Evolutionary conservation across 176 grass and related monocot genomes (phyloP), one percentile per base, ranked within the genome.

Genomic region (Musa schizocarpa): DNA sequence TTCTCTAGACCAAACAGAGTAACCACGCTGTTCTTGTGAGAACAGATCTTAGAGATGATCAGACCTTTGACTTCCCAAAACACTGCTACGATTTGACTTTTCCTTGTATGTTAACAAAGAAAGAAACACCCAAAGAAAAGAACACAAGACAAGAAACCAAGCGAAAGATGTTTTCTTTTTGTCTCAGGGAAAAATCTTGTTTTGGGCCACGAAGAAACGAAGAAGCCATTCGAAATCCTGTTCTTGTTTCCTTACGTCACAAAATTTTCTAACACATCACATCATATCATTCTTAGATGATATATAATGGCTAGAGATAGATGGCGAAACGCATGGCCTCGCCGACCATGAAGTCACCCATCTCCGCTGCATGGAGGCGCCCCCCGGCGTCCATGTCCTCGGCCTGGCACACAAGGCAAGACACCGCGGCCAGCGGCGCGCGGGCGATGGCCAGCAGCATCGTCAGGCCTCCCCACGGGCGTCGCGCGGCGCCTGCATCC

Each of bases 311-410:
- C 81, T 91, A 91, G 34, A 75, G 83, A 77, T 88, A 92, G 83
- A 92, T 92, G 83, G 80, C 80, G 69, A 88, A 92, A 81, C 89
- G 81, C 89, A 92, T 92, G 85, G 85, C 87, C 77, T 92, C 89
- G 27, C 77, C 85, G 58, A 92, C 80, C 89, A 92, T 83, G 77
- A 92, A 83, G 77, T 92, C 80, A 81, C 80, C 85, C 77, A 88
- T 67, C 81, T 88, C 89, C 74, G 85, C 85, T 75, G 85, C 85
- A 53, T 83, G 83, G 22, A 78, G 89, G 1, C 83, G 80, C 80
- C 85, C 82, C 19, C 58, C 81, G 69, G 77, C 82, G 13, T 77
- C 83, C 14, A 77, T 78, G 80, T 83, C 82, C 17, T 79, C 85
- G 74, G 74, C 52, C 52, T 68, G 76, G 50, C 74, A 27, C 25